Base-by-base conservation (phyloP, 1,139 yeast genomes). In the Wickerhamomyces sp. region DNA sequence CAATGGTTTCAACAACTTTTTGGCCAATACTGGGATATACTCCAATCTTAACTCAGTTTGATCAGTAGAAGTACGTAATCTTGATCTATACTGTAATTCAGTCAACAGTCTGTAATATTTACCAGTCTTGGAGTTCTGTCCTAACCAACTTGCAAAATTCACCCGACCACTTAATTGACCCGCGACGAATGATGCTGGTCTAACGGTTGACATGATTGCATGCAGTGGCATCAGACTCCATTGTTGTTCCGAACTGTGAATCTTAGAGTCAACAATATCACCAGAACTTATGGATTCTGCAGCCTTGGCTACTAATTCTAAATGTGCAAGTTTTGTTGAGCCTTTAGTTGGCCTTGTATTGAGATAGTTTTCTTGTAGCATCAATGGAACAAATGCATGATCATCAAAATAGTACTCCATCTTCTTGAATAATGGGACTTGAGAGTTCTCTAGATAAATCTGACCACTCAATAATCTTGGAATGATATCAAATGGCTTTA, bases 201-300 rank as follows among this genome's bases (percentile, higher is more conserved):
- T 71, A 13, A 94, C 89, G 1, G 95, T 79, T 1, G 98, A 91
- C 75, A 87, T 72, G 4, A 90, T 76, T 0, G 93, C 98, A 66
- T 91, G 97, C 57, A 90, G 76, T 4, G 99, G 99, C 71, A 94
- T 76, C 53, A 94, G 72, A 53, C 94, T 81, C 99, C 99, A 94
- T 58, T 88, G 91, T 65, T 93, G 99, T 58, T 91, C 96, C 41
- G 95, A 79, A 37, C 95, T 86, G 58, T 95, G 85, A 49, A 94
- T 91, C 62, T 80, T 73, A 30, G 80, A 71, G 61, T 90, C 96
- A 23, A 91, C 83, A 31, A 83, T 64, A 62, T 94, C 99, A 14
- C 93, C 85, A 46, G 77, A 76, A 38, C 94, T 83, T 42, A 94
- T 88, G 45, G 88, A 79, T 54, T 89, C 91, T 0, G 98, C 89